Evolutionary conservation across 129 eudicot genomes (phyloP), one percentile per base, ranked within the genome.

Genomic region (Tagetes patula): DNA sequence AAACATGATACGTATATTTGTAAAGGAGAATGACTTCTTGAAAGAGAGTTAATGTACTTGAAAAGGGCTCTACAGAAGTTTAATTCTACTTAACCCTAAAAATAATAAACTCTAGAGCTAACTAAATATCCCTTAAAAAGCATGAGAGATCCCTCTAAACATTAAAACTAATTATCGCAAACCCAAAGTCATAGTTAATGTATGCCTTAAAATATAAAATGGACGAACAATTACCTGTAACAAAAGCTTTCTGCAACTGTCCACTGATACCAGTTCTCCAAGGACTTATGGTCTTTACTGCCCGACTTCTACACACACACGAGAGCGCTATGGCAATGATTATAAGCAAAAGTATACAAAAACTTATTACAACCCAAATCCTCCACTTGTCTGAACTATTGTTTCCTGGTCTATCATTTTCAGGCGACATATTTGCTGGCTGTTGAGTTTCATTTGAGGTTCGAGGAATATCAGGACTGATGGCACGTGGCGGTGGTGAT

Each of bases 261-360:
- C 96, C 96, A 74, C 96, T 92, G 62, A 92, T 68, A 74, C 96
- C 97, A 42, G 85, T 83, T 85, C 79, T 89, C 92, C 96, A 92
- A 67, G 97, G 97, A 61, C 84, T 85, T 8, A 89, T 92, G 33
- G 83, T 82, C 66, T 39, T 85, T 14, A 82, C 94, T 34, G 87
- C 92, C 71, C 79, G 84, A 48, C 81, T 84, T 83, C 84, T 85
- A 46, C 82, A 84, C n/a, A 86, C 63, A 46, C 85, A 58, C 75
- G 83, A 83, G 12, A 87, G 30, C 32, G 74, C 72, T 38, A 48
- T 54, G 63, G 73, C 75, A 47, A 83, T 77, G 72, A 77, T 59
- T 56, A 85, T 43, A 64, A 86, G 71, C 66, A 85, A 69, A 54
- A 77, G 58, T 33, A 81, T 74, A 60, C 70, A 69, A 39, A 31